Percentiles rank a stretch among this genome's conserved stretches.
Conservation (phyloP, 805 yeast genomes). For the Diddensiella transvaalensis region DNA sequence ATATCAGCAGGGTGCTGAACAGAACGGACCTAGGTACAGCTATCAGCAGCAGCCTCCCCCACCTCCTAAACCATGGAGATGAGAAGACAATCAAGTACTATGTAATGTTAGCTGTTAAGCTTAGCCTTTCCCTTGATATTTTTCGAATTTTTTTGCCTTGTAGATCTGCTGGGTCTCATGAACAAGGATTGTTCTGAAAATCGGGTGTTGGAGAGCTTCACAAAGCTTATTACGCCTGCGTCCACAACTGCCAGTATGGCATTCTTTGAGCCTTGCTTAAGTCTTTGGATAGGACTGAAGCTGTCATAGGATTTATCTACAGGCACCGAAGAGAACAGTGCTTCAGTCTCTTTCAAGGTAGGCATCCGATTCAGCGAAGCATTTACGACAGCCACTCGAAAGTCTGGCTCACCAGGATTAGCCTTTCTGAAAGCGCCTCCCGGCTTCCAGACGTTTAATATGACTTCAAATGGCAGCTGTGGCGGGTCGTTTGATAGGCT, state of each 20-base stretch:
- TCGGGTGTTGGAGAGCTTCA: slow-evolving; percentile 18
- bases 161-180: too few species aligned
- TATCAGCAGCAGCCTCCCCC: slow-evolving; percentile 10
- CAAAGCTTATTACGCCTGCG: slow-evolving; percentile 48
- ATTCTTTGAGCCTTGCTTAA: slow-evolving; percentile 52
- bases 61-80: slow-evolving; percentile 1
- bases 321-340: slow-evolving; percentile 30
- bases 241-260: slow-evolving; percentile 70
- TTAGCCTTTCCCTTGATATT: too few species aligned
- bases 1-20: slow-evolving; percentile 2
- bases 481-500: slow-evolving; percentile 6
- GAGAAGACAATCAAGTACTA: too few species aligned
- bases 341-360: slow-evolving; percentile 31
- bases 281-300: slow-evolving; percentile 36
- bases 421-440: slow-evolving; percentile 59
- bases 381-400: slow-evolving; percentile 59
- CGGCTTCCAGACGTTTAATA: slow-evolving; percentile 84
- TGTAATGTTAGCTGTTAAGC: too few species aligned
- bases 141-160: too few species aligned
- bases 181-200: slow-evolving; percentile 18
- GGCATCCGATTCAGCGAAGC: slow-evolving; percentile 36
- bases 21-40: slow-evolving; percentile 16
- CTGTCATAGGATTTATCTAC: slow-evolving; percentile 22
- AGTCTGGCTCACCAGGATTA: slow-evolving; percentile 67
- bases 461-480: slow-evolving; percentile 36